phyloP scores from a whole-genome alignment of 495 filamentous ascomycete genomes.

The Cenococcum geophilum region DNA sequence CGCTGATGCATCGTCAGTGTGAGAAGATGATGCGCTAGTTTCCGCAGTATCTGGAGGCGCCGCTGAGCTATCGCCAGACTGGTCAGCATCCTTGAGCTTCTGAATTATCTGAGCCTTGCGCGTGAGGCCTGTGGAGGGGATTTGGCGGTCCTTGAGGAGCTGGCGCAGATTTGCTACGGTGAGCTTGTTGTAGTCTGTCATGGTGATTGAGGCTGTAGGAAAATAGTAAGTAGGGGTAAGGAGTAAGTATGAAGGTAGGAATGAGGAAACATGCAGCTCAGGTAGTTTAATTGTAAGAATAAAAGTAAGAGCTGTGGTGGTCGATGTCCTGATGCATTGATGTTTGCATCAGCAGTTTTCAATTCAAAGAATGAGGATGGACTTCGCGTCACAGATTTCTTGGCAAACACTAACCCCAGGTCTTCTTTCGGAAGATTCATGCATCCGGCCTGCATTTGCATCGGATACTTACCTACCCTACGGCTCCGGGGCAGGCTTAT shows the following conservation, averaged over 20 bases:
- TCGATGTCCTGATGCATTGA: too few species aligned
- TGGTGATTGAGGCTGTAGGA: background rate
- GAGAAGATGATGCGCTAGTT: conserved; percentile 3
- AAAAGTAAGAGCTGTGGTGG: too few species aligned
- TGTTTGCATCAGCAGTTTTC: too few species aligned
- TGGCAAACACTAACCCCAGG: too few species aligned
- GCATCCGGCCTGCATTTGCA: too few species aligned
- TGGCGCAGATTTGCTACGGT: conserved; percentile 36
- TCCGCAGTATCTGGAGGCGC: conserved; percentile 1
- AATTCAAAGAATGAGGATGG: too few species aligned
- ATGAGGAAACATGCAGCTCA: background rate
- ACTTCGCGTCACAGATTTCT: too few species aligned
- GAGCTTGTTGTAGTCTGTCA: conserved; percentile 38
- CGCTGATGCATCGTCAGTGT: conserved; percentile 5
- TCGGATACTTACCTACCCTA: too few species aligned
- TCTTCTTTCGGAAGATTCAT: too few species aligned
- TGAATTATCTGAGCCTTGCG: conserved; percentile 39
- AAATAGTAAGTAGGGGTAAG: background rate
- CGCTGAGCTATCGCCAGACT: conserved; percentile 5
- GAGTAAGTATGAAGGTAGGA: background rate
- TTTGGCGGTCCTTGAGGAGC: conserved; percentile 37
- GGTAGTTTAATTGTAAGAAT: background rate
- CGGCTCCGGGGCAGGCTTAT: too few species aligned
- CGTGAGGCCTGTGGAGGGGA: conserved; percentile 38
- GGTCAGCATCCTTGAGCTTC: conserved; percentile 33